Evolutionary conservation across 768 basidiomycete genomes (phyloP).

Genomic region (Filobasidium floriforme): DNA sequence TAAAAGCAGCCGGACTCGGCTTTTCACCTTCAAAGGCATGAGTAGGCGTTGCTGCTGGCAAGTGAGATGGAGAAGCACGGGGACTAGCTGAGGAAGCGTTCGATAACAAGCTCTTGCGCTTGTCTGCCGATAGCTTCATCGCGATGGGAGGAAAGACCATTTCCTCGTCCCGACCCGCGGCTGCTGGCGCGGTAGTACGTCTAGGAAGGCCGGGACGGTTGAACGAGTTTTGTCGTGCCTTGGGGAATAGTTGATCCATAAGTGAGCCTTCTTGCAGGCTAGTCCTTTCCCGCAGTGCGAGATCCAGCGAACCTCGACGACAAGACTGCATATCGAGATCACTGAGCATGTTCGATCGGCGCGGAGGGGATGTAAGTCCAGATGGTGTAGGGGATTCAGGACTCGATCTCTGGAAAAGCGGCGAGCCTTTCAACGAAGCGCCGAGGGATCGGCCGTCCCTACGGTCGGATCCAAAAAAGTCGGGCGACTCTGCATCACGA

Average conservation of each 20-base stretch:
- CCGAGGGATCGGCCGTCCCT: background rate
- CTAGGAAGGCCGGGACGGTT: conserved; percentile 16
- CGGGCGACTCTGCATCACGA: background rate
- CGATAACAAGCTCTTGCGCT: background rate
- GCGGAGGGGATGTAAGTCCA: background rate
- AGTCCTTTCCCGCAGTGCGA: background rate
- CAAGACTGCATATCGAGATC: background rate
- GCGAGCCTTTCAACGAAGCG: background rate
- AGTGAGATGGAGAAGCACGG: background rate
- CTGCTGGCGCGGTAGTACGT: conserved; percentile 16
- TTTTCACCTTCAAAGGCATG: conserved; percentile 31
- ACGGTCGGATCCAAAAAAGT: background rate
- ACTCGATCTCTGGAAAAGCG: conserved; percentile 4
- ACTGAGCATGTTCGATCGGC: background rate
- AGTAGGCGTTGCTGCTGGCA: conserved; percentile 13
- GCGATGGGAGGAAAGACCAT: conserved; percentile 8
- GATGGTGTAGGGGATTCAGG: background rate
- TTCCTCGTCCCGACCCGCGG: conserved; percentile 5
- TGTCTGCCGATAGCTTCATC: background rate
- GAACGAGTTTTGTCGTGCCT: conserved; percentile 5
- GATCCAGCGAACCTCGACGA: background rate
- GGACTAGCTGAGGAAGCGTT: background rate
- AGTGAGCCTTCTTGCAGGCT: background rate
- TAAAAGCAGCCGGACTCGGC: conserved; percentile 46
- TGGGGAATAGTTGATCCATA: conserved; percentile 6